These are phyloP conservation scores for Phyllosticta ampelicida DNA, from an alignment of 2,329 filamentous ascomycete species.

Conservation along the genomic window DNA sequence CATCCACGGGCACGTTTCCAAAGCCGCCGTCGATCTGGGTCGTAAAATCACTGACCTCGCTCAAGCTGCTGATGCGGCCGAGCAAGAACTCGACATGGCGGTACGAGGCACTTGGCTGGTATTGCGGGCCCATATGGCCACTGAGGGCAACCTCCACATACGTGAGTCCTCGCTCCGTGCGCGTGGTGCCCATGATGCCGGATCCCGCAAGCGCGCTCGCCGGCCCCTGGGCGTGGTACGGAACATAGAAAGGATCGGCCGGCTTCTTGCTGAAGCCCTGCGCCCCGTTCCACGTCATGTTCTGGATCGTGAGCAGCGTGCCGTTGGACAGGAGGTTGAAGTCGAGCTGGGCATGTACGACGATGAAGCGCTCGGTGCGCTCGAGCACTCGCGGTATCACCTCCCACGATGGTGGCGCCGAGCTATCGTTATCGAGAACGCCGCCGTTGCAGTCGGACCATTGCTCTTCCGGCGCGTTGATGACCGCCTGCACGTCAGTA, in stretches of 20 bases:
- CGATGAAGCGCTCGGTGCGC: slow-evolving; percentile 56
- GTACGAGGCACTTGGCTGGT: slow-evolving; percentile 57
- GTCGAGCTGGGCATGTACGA: slow-evolving; percentile 62
- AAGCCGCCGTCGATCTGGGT: slow-evolving; percentile 10
- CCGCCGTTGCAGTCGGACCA: slow-evolving; percentile 48
- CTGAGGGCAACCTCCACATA: slow-evolving; percentile 52
- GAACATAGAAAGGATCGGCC: slow-evolving; percentile 55
- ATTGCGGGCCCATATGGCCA: slow-evolving; percentile 61
- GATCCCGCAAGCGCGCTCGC: slow-evolving; percentile 43
- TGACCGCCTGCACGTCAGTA: slow-evolving; percentile 40
- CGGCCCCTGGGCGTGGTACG: slow-evolving; percentile 38
- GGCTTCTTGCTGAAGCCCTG: slow-evolving; percentile 59
- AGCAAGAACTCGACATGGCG: slow-evolving; percentile 66
- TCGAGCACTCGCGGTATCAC: slow-evolving; percentile 64
- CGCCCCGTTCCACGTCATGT: slow-evolving; percentile 67
- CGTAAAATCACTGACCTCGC: slow-evolving; percentile 18
- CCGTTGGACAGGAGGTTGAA: slow-evolving; percentile 58
- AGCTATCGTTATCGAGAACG: slow-evolving; percentile 42
- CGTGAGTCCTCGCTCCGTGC: slow-evolving; percentile 67
- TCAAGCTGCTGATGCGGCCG: slow-evolving; percentile 52
- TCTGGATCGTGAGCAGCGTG: slow-evolving; percentile 62
- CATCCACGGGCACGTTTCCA: slow-evolving; percentile 1
- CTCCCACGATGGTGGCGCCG: slow-evolving; percentile 43
- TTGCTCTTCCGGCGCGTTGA: slow-evolving; percentile 49
- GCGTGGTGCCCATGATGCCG: slow-evolving; percentile 58